phyloP scores from a whole-genome alignment of 1,284 basidiomycete genomes.

The Boletus smithii region DNA sequence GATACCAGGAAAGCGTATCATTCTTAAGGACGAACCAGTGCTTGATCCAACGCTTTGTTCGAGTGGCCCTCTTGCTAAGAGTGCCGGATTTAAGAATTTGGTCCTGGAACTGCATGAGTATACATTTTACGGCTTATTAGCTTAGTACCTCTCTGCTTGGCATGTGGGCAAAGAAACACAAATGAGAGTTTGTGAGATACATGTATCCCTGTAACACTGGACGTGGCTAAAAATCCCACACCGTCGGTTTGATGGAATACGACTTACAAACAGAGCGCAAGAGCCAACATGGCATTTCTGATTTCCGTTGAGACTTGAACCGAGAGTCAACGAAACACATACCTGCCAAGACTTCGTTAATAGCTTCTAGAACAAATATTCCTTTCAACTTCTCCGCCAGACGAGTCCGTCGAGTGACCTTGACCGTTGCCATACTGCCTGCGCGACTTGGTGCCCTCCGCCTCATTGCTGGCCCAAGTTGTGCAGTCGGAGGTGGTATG shows the following conservation, averaged over 20 bases:
- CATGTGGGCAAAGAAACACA: slow-evolving; percentile 98
- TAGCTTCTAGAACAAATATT: slow-evolving; percentile 76
- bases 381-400: slow-evolving; percentile 83
- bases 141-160: slow-evolving; percentile 73
- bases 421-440: slow-evolving; percentile 69
- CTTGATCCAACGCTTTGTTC: slow-evolving; percentile 86
- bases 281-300: slow-evolving; percentile 87
- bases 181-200: slow-evolving; percentile 87
- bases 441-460: slow-evolving; percentile 39
- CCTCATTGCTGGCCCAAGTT: slow-evolving; percentile 25
- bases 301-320: slow-evolving; percentile 18
- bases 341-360: slow-evolving; percentile 83
- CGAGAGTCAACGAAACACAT: slow-evolving; percentile 24
- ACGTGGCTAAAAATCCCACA: slow-evolving; percentile 12
- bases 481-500: slow-evolving; percentile 7
- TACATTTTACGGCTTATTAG: not conserved
- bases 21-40: slow-evolving; percentile 96
- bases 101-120: slow-evolving; percentile 48
- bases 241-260: not conserved
- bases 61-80: slow-evolving; percentile 77
- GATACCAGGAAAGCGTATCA: slow-evolving; percentile 91
- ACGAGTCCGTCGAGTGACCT: slow-evolving; percentile 62
- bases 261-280: slow-evolving; percentile 82
- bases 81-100: slow-evolving; percentile 85
- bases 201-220: slow-evolving; percentile 93